Base-by-base conservation (phyloP, 2,329 filamentous ascomycete species). In the Pseudogymnoascus sp. region DNA sequence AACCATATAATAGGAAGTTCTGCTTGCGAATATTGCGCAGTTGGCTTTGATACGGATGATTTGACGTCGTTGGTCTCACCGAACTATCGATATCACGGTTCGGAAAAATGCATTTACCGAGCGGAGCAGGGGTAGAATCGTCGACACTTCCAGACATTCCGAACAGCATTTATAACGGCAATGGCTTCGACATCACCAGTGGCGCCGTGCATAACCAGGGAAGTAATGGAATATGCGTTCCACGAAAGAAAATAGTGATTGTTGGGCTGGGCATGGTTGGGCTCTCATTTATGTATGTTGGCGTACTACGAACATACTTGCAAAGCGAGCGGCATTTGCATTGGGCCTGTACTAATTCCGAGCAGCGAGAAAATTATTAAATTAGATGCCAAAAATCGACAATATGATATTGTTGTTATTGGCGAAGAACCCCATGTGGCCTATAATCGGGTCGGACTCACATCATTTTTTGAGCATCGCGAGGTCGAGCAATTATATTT, bases 201-300 rank as follows among this genome's bases (percentile, higher is more conserved):
- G n/a, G 31, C n/a, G 26, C 8, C n/a, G 26, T 19, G 14, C 6
- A 31, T 31, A 53, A 6, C 29, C n/a, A 33, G 6, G 26, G 50
- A 35, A 10, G 6, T 14, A 21, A 21, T 56, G 50, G 29, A 26
- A 26, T 65, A 78, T 56, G 50, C 10, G 11, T n/a, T 6, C 50
- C 29, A 56, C 50, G 84, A 66, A 91, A 90, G 74, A 86, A 82
- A 71, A 77, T 96, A 37, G 91, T 96, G 1, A 86, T 96, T 38
- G 90, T 96, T 40, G 92, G 92, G 8, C 76, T 96, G 76, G 92
- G 92, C 2, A 97, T 97, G 93, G 92, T 96, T 50, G 91, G 89
- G 40, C 88, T 95, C 68, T 87, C 89, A 44, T 93, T 96, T 74
- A 91, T 96, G 89, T 93, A 77, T 81, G 88, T 80, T 59, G 11